Evolutionary conservation across 257 asterid genomes (phyloP), one percentile per base, ranked within the genome.

Genomic region (Salvia miltiorrhiza): DNA sequence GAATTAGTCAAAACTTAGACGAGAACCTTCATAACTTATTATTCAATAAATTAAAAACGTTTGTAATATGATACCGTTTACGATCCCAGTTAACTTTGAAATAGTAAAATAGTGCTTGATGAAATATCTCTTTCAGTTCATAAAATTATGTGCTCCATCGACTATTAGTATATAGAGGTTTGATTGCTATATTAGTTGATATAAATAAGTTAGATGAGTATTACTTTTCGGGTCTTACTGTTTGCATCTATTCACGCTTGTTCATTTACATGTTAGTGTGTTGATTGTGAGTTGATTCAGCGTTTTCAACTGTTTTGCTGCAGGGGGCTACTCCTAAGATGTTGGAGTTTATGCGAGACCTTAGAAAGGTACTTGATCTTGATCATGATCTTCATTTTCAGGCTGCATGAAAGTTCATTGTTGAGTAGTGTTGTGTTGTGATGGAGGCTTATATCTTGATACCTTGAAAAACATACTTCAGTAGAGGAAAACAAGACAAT

Each of bases 311-410:
- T 52, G 21, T 24, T 56, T 68, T 62, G 62, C 7, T 68, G 64
- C 85, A 91, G 97, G 96, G 0, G 67, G 88, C 69, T 53, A 87
- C 99, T 53, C 60, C 93, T 44, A 74, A 76, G 80, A 91, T 89
- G 97, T 56, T 91, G 66, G 80, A 85, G 72, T 94, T 94, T 78
- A 84, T 94, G 91, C 80, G 80, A 79, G 83, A 89, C 23, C 87
- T 91, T 16, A 76, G 88, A 58, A 94, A 91, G 96, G 99, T 93
- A 60, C 62, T 65, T 74, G 10, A 17, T 33, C 7, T 48, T n/a
- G n/a, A n/a, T n/a, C n/a, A n/a, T n/a, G n/a, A n/a, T n/a, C n/a
- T 35, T 56, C n/a, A 17, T 10, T 49, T 56, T 32, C 48, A 8
- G 23, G 35, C 45, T 41, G 23, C 12, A 26, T 6, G 23, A 43